Evolutionary conservation across 352 stramenopile species (phyloP).

Genomic region (Phytopythium oedochilum): DNA sequence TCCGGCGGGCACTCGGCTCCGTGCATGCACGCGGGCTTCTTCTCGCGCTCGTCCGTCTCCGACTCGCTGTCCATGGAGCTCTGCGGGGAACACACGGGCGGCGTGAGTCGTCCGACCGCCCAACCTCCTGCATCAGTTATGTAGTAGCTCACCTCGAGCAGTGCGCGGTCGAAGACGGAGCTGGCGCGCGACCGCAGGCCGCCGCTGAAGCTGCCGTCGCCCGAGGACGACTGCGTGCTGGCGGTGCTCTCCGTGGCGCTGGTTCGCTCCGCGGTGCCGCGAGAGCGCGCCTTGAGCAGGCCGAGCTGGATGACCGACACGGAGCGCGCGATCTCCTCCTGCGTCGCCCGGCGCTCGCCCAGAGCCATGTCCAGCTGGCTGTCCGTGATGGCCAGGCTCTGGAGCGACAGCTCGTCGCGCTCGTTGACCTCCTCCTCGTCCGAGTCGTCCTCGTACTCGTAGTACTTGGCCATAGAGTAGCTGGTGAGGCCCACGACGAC

Average conservation of each 20-base stretch:
- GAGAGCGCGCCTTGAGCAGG: constrained; percentile 23
- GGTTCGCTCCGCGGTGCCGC: constrained; percentile 11
- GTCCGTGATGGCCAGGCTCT: constrained; percentile 3
- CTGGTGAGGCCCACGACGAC: constrained; percentile 65
- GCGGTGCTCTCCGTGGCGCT: constrained; percentile 17
- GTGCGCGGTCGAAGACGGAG: constrained; percentile 32
- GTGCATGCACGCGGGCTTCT: constrained; percentile 23
- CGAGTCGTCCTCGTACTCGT: constrained; percentile 25
- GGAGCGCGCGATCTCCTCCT: constrained; percentile 44
- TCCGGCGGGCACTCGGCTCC: constrained; percentile 23
- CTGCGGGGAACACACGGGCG: neutral
- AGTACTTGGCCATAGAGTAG: constrained; percentile 68
- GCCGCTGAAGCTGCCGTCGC: constrained; percentile 9
- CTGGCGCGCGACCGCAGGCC: constrained; percentile 31
- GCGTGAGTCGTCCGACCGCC: neutral
- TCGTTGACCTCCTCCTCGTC: constrained; percentile 29
- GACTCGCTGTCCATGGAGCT: constrained; percentile 10
- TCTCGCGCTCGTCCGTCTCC: constrained; percentile 12
- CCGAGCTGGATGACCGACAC: constrained; percentile 42
- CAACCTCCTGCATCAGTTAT: neutral
- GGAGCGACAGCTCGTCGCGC: constrained; percentile 8
- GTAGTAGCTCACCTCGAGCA: constrained; percentile 21
- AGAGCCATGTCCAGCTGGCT: constrained; percentile 6
- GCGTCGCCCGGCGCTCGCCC: constrained; percentile 11
- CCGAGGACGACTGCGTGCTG: constrained; percentile 23